These are phyloP conservation scores for Tolypocladium sp. DNA, from an alignment of 2,329 filamentous ascomycete species.

Conservation along the genomic window DNA sequence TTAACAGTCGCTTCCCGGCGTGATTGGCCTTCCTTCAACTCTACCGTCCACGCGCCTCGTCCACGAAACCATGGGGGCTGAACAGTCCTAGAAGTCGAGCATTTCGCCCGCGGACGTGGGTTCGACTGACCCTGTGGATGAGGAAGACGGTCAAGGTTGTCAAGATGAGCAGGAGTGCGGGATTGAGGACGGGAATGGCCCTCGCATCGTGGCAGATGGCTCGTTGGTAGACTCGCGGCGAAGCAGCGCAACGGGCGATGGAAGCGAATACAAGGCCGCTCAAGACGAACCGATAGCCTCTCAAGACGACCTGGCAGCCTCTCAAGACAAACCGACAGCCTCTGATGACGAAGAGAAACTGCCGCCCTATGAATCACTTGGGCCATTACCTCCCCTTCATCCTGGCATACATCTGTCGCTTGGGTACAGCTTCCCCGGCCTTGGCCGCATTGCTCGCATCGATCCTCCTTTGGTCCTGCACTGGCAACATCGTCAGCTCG, in stretches of 20 bases:
- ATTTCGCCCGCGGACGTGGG: neutral
- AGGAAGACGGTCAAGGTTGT: fast-evolving
- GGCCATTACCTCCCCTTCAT: neutral
- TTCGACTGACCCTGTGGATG: neutral
- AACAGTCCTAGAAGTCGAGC: neutral
- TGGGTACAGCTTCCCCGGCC: neutral
- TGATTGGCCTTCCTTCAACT: neutral
- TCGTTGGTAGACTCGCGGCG: neutral
- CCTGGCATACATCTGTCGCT: neutral
- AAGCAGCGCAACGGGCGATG: neutral
- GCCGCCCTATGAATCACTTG: neutral
- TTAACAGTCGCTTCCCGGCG: neutral
- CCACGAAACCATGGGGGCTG: neutral
- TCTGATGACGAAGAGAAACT: neutral
- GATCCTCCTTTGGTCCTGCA: neutral
- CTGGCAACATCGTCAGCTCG: neutral
- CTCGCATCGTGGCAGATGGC: neutral
- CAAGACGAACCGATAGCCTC: neutral
- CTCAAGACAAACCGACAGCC: neutral
- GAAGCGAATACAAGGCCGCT: neutral
- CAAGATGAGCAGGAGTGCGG: neutral
- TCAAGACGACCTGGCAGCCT: neutral
- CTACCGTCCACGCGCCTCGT: neutral
- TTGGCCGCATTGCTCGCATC: neutral
- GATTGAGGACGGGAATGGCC: no score